Base-by-base conservation (phyloP, 768 basidiomycete genomes). In the Kwoniella newhampshirensis region DNA sequence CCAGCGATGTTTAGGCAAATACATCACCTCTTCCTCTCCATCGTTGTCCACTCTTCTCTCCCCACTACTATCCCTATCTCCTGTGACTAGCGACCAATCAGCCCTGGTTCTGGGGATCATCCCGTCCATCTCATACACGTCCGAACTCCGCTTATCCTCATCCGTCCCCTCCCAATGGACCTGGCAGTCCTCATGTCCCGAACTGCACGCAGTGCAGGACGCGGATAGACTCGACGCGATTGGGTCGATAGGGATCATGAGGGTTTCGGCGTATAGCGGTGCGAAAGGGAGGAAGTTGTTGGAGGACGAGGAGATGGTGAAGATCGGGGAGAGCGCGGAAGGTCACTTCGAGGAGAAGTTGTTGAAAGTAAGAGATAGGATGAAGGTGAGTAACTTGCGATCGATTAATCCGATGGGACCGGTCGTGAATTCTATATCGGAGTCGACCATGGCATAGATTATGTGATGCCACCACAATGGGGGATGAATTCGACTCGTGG, bases 301-400 rank as follows among this genome's bases (percentile, higher is more conserved):
- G 36, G 78, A 82, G 43, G 56, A 58, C 23, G 20, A 27, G 15
- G 28, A 45, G 43, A 20, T 9, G 42, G 32, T 17, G 11, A 42
- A 18, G 23, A 67, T 78, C 5, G 83, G 84, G 15, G 67, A 75
- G 3, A 66, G 85, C 0, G 85, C 88, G 4, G 84, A 91, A 25
- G 82, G 84, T 55, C 91, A 94, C 70, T 94, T 93, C 71, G 78
- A 90, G 63, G 88, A 91, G 66, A 94, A 93, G 75, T 81, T 94
- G 30, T 74, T 93, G 25, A 82, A 84, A 54, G 87, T 94, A 55
- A 80, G 78, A 37, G 84, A 83, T 43, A 79, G 83, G 59, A 83
- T 93, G 60, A 93, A 92, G 70, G 76, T 76, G 41, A 30, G 73
- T 63, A n/a, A n/a, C n/a, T n/a, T n/a, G n/a, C n/a, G n/a, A n/a